Base-by-base conservation (phyloP, 306 rosid genomes). In the Vigna reflexopilosa region DNA sequence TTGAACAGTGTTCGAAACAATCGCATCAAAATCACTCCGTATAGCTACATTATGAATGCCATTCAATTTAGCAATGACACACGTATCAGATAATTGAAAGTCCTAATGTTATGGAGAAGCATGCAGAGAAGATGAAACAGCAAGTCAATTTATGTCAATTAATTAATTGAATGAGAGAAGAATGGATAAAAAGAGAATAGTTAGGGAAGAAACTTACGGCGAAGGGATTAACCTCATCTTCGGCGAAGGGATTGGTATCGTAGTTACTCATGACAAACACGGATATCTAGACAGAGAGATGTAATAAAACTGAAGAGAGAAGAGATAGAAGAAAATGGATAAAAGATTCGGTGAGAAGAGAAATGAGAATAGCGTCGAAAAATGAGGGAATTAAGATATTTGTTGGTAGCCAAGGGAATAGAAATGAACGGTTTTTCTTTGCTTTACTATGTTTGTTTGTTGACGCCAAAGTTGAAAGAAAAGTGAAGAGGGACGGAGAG, bases 141-240 rank as follows among this genome's bases (percentile, higher is more conserved):
- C 42, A 42, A 44, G n/a, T 1, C 8, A 34, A 34, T 4, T 34
- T 34, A 34, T 5, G 30, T n/a, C 15, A 13, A 5, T 17, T 38
- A 3, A 2, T 17, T 17, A 3, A 55, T 40, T 61, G 22, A 72
- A 55, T 36, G 38, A 7, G 64, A 32, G 15, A 8, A 15, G 62
- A 56, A 22, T 26, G 7, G 9, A 58, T 1, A 40, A 40, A 40
- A 1, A 0, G 6, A 9, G 11, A 24, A 20, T 19, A 36, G 26
- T 28, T 2, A 64, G 4, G 24, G 7, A 22, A 13, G 66, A 50
- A 36, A 83, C 91, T 78, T 62, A 87, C 97, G 50, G 93, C 90
- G 56, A 92, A 92, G 56, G 97, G 96, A 86, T 90, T 92, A 67
- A 92, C 91, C 32, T 89, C 91, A 0, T 90, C 97, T 1, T 89